Evolutionary conservation across 2,329 filamentous ascomycete genomes (phyloP), one percentile per base, ranked within the genome.

Genomic region (Pyricularia sp.): DNA sequence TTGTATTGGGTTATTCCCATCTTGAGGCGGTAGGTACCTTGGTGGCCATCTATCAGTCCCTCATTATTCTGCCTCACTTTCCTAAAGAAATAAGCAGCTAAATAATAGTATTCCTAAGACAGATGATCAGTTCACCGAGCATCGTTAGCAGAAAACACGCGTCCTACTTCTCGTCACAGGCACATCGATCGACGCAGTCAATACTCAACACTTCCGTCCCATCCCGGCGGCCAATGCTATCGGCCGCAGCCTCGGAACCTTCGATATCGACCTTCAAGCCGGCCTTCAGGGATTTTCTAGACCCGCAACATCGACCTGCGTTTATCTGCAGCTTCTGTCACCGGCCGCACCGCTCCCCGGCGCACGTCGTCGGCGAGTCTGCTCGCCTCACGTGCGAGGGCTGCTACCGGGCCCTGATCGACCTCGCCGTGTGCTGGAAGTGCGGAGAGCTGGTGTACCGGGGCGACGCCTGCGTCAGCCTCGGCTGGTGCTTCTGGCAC

Each of bases 401-500:
- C 0, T 88, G 85, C 76, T 81, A 83, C 75, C 72, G 76, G 9
- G 79, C 79, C 0, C 74, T 88, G 2, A 74, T 87, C 66, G 79
- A 86, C 73, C 78, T 87, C 65, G 83, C 84, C 70, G 83, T 87
- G 67, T 87, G 83, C 75, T 87, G 78, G 86, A 84, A 83, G 30
- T 88, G 86, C 71, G 84, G 85, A 25, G 84, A 86, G 74, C 75
- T 85, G 63, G 80, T 88, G 14, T 80, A 81, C 50, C 82, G 85
- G 30, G 83, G 79, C 0, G 81, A 85, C 28, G 85, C 87, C 69
- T 84, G 83, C 71, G 83, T 87, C 59, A 86, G 84, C 71, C 78
- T 87, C n/a, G 85, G 85, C 0, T 87, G 83, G 85, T 86, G 84
- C 72, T 88, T 88, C 73, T 88, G 85, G 86, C 85, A 88, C 73